Percentiles rank a stretch among this genome's conserved stretches.
Conservation (phyloP, 805 yeast genomes). For the Brettanomyces bruxellensis region DNA sequence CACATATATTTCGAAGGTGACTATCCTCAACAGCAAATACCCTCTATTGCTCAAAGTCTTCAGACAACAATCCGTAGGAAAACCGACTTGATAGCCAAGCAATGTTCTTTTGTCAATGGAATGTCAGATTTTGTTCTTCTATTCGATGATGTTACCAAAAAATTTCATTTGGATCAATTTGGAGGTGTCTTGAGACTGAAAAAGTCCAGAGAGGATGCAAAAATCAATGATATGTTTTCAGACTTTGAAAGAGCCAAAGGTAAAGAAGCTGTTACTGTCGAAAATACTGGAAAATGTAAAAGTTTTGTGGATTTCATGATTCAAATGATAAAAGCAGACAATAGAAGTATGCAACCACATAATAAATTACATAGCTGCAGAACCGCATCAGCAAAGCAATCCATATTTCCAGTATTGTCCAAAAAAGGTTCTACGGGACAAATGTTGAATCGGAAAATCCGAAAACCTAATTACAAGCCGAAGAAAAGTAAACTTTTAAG, state of each 20-base stretch:
- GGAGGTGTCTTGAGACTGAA: slow-evolving; percentile 21
- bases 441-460: neutral
- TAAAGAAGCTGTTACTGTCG: neutral
- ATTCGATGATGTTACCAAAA: slow-evolving; percentile 18
- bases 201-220: slow-evolving; percentile 16
- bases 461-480: slow-evolving; percentile 3
- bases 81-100: neutral
- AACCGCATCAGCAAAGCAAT: too few species aligned
- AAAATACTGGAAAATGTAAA: too few species aligned
- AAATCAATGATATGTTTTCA: too few species aligned
- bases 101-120: neutral
- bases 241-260: too few species aligned
- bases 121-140: slow-evolving; percentile 19
- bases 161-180: slow-evolving; percentile 20
- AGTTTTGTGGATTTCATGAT: too few species aligned
- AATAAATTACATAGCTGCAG: too few species aligned
- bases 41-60: neutral
- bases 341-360: too few species aligned
- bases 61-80: slow-evolving; percentile 1
- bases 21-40: slow-evolving; percentile 1
- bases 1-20: slow-evolving; percentile 24
- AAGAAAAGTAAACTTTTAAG: slow-evolving; percentile 14
- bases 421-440: too few species aligned
- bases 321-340: too few species aligned
- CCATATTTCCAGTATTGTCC: too few species aligned